A percentile compares a stretch with the other conserved stretches of the same genome.
Conservation (phyloP, 1,284 basidiomycete species). For the Leccinum fuscescens region DNA sequence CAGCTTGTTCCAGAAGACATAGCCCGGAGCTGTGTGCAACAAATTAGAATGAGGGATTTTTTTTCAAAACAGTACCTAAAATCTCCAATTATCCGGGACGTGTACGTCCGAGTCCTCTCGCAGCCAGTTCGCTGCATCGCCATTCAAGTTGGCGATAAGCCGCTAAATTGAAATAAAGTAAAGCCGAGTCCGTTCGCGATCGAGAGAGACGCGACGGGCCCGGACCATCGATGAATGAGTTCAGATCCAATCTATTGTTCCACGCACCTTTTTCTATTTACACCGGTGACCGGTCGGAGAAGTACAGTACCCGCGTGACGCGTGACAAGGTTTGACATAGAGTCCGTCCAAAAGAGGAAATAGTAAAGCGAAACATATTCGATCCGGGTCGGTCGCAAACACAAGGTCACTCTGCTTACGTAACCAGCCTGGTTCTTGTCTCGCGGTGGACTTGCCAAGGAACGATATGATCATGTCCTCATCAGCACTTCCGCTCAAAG, state of each 20-base stretch:
- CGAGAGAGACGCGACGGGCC: slow-evolving; percentile 21
- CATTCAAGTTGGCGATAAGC: slow-evolving; percentile 1
- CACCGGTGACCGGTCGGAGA: slow-evolving; percentile 9
- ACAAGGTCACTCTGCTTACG: slow-evolving; percentile 21
- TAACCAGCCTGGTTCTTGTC: slow-evolving; percentile 6
- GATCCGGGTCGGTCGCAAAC: slow-evolving; percentile 12
- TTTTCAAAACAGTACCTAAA: not conserved
- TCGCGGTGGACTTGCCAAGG: not conserved
- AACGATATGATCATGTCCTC: slow-evolving; percentile 33
- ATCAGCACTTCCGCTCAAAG: slow-evolving; percentile 55
- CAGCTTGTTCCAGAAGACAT: not conserved
- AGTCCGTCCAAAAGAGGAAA: not conserved
- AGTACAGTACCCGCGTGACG: not conserved
- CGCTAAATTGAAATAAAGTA: slow-evolving; percentile 6
- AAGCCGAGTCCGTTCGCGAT: slow-evolving; percentile 4
- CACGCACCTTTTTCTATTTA: slow-evolving; percentile 9
- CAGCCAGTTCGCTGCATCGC: not conserved
- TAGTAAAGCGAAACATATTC: not conserved
- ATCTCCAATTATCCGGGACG: not conserved
- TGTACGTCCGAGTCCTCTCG: not conserved
- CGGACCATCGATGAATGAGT: slow-evolving; percentile 11
- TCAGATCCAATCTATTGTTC: slow-evolving; percentile 24
- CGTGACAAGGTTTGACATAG: not conserved
- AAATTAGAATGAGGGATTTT: not conserved
- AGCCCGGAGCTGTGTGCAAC: not conserved